A percentile compares a stretch with the other conserved stretches of the same genome.
phyloP scores from a whole-genome alignment of 2,329 filamentous ascomycete species.

The Pseudopithomyces chartarum region DNA sequence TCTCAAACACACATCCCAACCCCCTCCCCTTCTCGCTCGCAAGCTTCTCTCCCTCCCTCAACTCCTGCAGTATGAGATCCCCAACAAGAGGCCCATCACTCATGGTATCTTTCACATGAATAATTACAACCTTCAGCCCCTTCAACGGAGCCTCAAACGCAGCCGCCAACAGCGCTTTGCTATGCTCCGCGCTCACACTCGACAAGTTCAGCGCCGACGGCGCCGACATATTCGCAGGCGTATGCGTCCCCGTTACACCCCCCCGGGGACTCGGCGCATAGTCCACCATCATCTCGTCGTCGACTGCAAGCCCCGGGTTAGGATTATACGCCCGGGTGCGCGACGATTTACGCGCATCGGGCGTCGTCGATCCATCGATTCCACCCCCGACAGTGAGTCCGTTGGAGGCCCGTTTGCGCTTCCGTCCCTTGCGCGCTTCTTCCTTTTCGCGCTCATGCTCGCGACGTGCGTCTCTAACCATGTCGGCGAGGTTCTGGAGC shows the following conservation, averaged over 20 bases:
- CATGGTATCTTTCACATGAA: constrained; percentile 90
- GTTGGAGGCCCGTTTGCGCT: constrained; percentile 66
- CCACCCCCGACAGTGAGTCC: constrained; percentile 25
- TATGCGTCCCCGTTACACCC: constrained; percentile 26
- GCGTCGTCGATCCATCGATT: not conserved
- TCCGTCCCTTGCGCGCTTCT: constrained; percentile 53
- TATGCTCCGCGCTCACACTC: constrained; percentile 29
- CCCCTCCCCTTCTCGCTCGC: constrained; percentile 56
- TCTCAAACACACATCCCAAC: constrained; percentile 79
- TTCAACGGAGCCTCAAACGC: constrained; percentile 58
- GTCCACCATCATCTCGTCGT: constrained; percentile 38
- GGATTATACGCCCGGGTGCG: constrained; percentile 6
- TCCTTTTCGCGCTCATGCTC: constrained; percentile 40
- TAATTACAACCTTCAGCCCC: constrained; percentile 82
- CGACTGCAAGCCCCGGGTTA: constrained; percentile 8
- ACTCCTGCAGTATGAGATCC: constrained; percentile 71
- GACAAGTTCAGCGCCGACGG: constrained; percentile 31
- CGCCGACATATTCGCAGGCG: constrained; percentile 28
- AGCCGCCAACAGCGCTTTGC: constrained; percentile 31
- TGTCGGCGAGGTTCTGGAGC: constrained; percentile 70
- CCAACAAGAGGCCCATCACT: constrained; percentile 69
- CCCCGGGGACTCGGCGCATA: constrained; percentile 16
- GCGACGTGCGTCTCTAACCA: constrained; percentile 63
- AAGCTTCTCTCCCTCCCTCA: constrained; percentile 65
- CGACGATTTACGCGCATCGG: constrained; percentile 10